phyloP scores from a whole-genome alignment of 805 yeast genomes.

The Candida gorgasii region DNA sequence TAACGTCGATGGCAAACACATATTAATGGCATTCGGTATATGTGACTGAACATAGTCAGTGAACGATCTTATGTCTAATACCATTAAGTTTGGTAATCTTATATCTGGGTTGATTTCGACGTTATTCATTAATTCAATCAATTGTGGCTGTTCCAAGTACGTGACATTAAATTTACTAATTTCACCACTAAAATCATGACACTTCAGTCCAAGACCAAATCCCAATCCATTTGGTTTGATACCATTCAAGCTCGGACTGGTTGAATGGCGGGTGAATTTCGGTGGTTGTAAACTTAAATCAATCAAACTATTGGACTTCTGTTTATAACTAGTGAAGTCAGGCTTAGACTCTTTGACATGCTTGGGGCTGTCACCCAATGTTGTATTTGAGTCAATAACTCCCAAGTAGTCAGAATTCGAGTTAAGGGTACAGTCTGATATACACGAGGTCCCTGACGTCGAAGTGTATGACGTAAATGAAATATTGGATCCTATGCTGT shows the following conservation, averaged over 20 bases:
- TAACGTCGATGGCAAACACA: constrained; percentile 88
- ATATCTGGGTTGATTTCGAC: constrained; percentile 6
- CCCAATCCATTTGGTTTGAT: constrained; percentile 1
- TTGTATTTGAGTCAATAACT: constrained; percentile 2
- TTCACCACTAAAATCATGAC: constrained; percentile 9
- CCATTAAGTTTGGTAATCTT: constrained; percentile 28
- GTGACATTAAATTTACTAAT: constrained; percentile 8
- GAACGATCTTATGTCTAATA: constrained; percentile 80
- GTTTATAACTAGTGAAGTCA: constrained; percentile 1
- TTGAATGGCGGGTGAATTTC: constrained; percentile 8
- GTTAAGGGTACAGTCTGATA: background rate
- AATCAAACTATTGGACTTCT: constrained; percentile 8
- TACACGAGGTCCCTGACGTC: background rate
- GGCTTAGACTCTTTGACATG: background rate
- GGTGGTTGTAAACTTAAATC: constrained; percentile 9
- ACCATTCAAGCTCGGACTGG: constrained; percentile 11
- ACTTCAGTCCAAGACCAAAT: background rate
- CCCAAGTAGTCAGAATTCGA: background rate
- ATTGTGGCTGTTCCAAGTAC: constrained; percentile 3
- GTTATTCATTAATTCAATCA: constrained; percentile 4
- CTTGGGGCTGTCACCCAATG: constrained; percentile 1
- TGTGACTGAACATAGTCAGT: constrained; percentile 66
- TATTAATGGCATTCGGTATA: constrained; percentile 62
- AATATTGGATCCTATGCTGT: constrained; percentile 6
- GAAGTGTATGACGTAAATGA: background rate